phyloP scores from a whole-genome alignment of 148 eudicot genomes.

The Bassia scoparia region DNA sequence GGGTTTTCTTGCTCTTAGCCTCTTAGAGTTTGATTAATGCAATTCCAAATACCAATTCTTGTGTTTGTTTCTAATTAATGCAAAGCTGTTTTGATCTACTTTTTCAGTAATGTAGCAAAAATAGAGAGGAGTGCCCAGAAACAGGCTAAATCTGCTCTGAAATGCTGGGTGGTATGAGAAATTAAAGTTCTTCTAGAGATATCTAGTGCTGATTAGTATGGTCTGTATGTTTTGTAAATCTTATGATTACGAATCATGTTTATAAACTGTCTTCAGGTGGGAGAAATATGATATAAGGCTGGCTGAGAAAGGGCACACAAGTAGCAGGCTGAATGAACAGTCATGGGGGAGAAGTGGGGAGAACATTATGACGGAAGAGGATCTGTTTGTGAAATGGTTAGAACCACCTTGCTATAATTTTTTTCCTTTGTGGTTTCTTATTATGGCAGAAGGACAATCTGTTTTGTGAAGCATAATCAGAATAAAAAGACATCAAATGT shows the following conservation, averaged over 20 bases:
- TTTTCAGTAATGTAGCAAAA: conserved; percentile 82
- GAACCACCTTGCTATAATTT: not conserved
- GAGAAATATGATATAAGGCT: conserved; percentile 99
- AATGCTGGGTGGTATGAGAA: conserved; percentile 98
- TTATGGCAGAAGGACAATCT: not conserved
- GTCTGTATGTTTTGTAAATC: not conserved
- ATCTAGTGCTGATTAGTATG: not conserved
- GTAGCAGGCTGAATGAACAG: conserved; percentile 91
- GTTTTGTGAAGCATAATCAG: not conserved
- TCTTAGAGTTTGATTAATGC: not conserved
- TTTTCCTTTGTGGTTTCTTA: conserved; percentile 1
- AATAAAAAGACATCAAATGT: not conserved
- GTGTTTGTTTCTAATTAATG: not conserved
- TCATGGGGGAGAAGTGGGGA: conserved; percentile 99
- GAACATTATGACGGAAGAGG: conserved; percentile 97
- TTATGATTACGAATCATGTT: not conserved
- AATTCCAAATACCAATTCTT: not conserved
- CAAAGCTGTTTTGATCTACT: conserved; percentile 7
- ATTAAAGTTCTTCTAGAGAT: conserved; percentile 30
- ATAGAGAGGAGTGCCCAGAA: conserved; percentile 97
- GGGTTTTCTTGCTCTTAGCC: conserved; percentile 7
- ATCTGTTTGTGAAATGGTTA: conserved; percentile 92
- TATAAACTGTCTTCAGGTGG: conserved; percentile 61
- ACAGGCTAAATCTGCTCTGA: conserved; percentile 94
- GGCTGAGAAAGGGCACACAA: conserved; percentile 99